Evolutionary conservation across 2,329 filamentous ascomycete genomes (phyloP).

Genomic region (Aspergillus sp.): DNA sequence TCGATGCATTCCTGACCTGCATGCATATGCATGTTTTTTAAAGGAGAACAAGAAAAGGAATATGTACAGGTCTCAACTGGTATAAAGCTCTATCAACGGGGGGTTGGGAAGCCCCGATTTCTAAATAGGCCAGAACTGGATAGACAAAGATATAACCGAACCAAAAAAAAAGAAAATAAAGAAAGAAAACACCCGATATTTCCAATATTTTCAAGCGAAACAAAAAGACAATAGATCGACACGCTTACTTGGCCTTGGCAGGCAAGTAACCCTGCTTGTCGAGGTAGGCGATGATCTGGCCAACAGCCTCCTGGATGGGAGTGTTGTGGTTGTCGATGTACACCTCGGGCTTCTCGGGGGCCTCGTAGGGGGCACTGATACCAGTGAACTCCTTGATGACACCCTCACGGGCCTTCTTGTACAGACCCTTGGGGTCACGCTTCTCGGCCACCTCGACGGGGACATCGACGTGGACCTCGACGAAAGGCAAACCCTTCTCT

Average conservation of each 20-base stretch:
- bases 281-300: slow-evolving; percentile 75
- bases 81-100: too few relatives aligned
- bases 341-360: slow-evolving; percentile 78
- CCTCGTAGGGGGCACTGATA: slow-evolving; percentile 92
- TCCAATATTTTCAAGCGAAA: too few relatives aligned
- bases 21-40: too few relatives aligned
- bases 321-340: slow-evolving; percentile 77
- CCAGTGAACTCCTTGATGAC: slow-evolving; percentile 98
- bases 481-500: slow-evolving; percentile 68
- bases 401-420: slow-evolving; percentile 91
- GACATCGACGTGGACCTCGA: slow-evolving; percentile 92
- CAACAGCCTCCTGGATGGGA: slow-evolving; percentile 83
- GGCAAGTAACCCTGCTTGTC: slow-evolving; percentile 62
- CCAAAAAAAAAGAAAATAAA: too few relatives aligned
- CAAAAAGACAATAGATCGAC: neutral
- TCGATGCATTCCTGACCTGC: too few relatives aligned
- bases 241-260: slow-evolving; percentile 28
- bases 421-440: slow-evolving; percentile 94
- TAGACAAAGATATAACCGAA: too few relatives aligned
- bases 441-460: slow-evolving; percentile 88
- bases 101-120: too few relatives aligned
- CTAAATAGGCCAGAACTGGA: too few relatives aligned
- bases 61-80: too few relatives aligned
- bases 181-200: too few relatives aligned
- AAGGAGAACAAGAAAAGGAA: too few relatives aligned